phyloP scores from a whole-genome alignment of 306 rosid genomes.

The Benincasa hispida region DNA sequence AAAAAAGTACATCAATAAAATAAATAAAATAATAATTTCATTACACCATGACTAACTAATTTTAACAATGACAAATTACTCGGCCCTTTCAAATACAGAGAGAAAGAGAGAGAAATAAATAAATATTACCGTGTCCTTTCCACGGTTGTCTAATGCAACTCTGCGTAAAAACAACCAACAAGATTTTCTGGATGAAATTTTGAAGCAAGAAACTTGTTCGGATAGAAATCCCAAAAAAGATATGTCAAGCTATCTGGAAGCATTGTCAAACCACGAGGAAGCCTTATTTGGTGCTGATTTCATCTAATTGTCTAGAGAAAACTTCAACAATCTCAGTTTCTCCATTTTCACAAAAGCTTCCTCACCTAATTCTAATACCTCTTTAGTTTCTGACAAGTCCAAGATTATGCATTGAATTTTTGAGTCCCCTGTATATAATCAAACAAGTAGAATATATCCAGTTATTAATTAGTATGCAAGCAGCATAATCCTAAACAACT shows the following conservation, averaged over 20 bases:
- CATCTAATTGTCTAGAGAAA: neutral
- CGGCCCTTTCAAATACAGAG: too few relatives aligned
- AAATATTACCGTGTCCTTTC: neutral
- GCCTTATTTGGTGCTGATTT: neutral
- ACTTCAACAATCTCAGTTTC: neutral
- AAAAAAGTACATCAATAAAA: too few relatives aligned
- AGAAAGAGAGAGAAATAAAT: rapidly evolving
- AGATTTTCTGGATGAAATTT: neutral
- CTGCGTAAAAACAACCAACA: neutral
- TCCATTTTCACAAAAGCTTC: neutral
- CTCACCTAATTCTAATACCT: neutral
- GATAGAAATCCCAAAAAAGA: neutral
- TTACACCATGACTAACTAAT: too few relatives aligned
- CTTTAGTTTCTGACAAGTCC: neutral
- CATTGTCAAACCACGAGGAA: neutral
- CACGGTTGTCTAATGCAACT: neutral
- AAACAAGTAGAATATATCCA: too few relatives aligned
- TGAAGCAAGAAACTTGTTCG: neutral
- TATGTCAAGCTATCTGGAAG: neutral
- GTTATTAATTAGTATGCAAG: too few relatives aligned
- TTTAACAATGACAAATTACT: too few relatives aligned
- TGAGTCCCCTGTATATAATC: neutral
- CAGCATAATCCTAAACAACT: too few relatives aligned
- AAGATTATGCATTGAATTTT: neutral
- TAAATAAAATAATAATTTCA: too few relatives aligned